phyloP scores from a whole-genome alignment of 148 eudicot genomes.

The Bassia scoparia region DNA sequence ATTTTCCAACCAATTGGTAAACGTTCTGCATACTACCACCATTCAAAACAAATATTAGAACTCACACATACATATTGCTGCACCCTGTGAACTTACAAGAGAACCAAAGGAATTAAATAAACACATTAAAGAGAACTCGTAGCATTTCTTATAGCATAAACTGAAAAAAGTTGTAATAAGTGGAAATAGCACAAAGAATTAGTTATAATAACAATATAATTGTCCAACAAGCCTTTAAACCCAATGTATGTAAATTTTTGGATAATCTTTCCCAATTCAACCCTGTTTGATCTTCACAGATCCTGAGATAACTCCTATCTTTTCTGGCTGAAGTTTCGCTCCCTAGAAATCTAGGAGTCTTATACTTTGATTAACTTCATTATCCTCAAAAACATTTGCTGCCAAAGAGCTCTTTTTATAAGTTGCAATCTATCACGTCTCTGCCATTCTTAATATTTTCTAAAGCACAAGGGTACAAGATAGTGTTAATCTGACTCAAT shows the following conservation, averaged over 20 bases:
- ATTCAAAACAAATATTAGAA: constrained; percentile 15
- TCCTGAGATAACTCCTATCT: not conserved
- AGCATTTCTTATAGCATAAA: not conserved
- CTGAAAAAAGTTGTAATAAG: not conserved
- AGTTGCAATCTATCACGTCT: not conserved
- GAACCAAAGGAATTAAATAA: not conserved
- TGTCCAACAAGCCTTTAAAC: not conserved
- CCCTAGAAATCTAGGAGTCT: not conserved
- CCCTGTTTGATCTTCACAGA: not conserved
- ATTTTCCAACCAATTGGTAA: constrained; percentile 81
- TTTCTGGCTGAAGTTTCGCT: not conserved
- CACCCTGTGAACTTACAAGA: not conserved
- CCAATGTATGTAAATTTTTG: not conserved
- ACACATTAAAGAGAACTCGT: not conserved
- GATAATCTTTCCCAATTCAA: not conserved
- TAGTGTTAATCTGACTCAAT: not conserved
- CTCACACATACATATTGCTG: not conserved
- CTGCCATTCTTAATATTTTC: not conserved
- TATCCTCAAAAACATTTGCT: not conserved
- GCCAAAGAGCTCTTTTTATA: not conserved
- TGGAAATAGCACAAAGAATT: not conserved
- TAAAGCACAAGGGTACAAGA: not conserved
- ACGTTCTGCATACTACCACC: constrained; percentile 73
- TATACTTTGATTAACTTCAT: not conserved
- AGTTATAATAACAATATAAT: constrained; percentile 2